Evolutionary conservation across 257 asterid species (phyloP), one percentile per base, ranked within the genome.

Genomic region (Hygrophila difformis): DNA sequence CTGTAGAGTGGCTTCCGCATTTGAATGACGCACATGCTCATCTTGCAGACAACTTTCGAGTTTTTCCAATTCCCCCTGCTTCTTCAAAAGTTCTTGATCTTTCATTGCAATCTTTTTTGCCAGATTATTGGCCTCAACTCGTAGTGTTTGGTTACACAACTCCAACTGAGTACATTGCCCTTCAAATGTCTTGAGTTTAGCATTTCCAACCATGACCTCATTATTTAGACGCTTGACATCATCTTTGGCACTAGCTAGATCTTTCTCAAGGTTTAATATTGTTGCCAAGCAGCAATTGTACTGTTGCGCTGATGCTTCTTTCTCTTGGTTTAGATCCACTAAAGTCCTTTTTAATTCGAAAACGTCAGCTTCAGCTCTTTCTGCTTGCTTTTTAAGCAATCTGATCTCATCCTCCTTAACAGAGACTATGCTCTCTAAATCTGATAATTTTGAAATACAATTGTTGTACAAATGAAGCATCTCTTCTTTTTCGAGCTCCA

Each of bases 261-360:
- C 86, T 36, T 49, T 61, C 73, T 86, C 87, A 21, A 91, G 93
- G 65, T 77, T 67, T 24, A 92, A 67, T 57, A 91, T 74, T 55
- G 61, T 80, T 82, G 75, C 88, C 71, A 78, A 67, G 76, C 88
- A 91, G 67, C 71, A 51, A 53, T 77, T 69, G 63, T 82, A 91
- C 66, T 60, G 67, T 5, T 67, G 47, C 43, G 71, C 80, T 6
- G 82, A 76, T 28, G 64, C 67, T 62, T 82, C 93, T 63, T 75
- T 86, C 73, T 86, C 94, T 57, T 61, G 69, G 17, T 66, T 66
- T 24, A 82, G 63, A 45, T 66, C 76, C 22, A 62, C 55, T 34
- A 91, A 61, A 57, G 68, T 59, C 53, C 57, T 56, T 62, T 61
- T 76, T 24, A 91, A 84, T 20, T 69, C 70, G 34, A 58, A 53